Evolutionary conservation across 371 early-diverging fungal species (phyloP).

Genomic region (Haplosporangium sp.): DNA sequence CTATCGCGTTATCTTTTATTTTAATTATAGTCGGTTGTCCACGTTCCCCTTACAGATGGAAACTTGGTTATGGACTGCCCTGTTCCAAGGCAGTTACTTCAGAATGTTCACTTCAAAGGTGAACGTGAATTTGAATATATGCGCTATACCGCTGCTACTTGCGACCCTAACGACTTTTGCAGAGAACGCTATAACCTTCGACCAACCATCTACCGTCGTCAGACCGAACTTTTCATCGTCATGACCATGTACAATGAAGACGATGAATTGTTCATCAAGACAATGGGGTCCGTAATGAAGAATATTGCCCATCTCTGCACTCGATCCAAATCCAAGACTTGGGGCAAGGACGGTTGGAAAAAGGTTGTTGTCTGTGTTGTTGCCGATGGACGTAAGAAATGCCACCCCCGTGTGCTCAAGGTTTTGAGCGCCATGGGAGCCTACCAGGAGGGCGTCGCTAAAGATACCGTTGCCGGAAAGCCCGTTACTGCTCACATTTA

Average conservation of each 20-base stretch:
- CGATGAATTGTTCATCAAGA: conserved; percentile 72
- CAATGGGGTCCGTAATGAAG: conserved; percentile 81
- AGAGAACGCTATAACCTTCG: conserved; percentile 60
- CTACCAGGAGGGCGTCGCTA: conserved; percentile 79
- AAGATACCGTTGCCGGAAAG: conserved; percentile 66
- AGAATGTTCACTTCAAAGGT: conserved; percentile 52
- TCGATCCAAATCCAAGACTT: conserved; percentile 64
- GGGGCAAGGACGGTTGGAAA: conserved; percentile 87
- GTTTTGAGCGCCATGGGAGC: conserved; percentile 73
- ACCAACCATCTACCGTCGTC: conserved; percentile 59
- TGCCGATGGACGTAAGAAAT: conserved; percentile 83
- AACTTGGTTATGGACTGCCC: conserved; percentile 69
- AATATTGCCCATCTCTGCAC: conserved; percentile 82
- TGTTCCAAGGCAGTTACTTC: conserved; percentile 60
- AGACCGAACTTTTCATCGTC: conserved; percentile 75
- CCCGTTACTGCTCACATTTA: conserved; percentile 82
- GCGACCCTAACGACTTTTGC: conserved; percentile 67
- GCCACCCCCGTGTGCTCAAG: conserved; percentile 64
- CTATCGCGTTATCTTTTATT: not conserved
- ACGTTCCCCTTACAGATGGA: conserved; percentile 63
- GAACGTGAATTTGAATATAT: conserved; percentile 74
- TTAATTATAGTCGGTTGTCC: conserved; percentile 35
- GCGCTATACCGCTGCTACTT: conserved; percentile 80
- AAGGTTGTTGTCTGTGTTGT: conserved; percentile 87
- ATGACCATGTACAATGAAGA: conserved; percentile 81